A percentile compares a stretch with the other conserved stretches of the same genome.
phyloP scores from a whole-genome alignment of 352 stramenopile genomes.

The Phytophthora fragariaefolia region DNA sequence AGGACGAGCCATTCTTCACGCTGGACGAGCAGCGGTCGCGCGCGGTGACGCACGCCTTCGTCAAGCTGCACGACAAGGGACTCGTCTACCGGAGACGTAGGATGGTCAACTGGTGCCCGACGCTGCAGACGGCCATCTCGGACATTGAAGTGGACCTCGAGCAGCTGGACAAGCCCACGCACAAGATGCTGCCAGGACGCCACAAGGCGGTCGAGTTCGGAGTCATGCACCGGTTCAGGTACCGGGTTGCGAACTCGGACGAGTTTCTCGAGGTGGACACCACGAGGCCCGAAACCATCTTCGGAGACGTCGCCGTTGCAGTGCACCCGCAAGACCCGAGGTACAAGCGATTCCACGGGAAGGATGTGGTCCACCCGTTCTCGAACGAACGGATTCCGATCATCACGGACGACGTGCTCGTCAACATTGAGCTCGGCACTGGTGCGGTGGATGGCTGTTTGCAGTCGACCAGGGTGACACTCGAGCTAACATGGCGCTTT shows the following conservation, averaged over 20 bases:
- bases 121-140: constrained; percentile 95
- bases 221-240: constrained; percentile 85
- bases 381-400: constrained; percentile 92
- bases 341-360: constrained; percentile 97
- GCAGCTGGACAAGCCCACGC: constrained; percentile 93
- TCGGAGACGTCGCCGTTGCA: constrained; percentile 98
- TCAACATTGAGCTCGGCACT: constrained; percentile 99
- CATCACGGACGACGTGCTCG: constrained; percentile 94
- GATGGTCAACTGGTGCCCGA: constrained; percentile 98
- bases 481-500: background rate
- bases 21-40: constrained; percentile 95
- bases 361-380: constrained; percentile 96
- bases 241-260: constrained; percentile 67
- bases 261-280: constrained; percentile 95
- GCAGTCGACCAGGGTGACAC: too few relatives aligned
- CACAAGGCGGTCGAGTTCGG: constrained; percentile 79
- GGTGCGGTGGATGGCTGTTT: constrained; percentile 75
- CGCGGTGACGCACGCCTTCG: constrained; percentile 73
- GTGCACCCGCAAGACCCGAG: constrained; percentile 96
- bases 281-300: constrained; percentile 98
- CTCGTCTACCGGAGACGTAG: constrained; percentile 96
- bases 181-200: constrained; percentile 78
- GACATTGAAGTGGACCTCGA: constrained; percentile 99
- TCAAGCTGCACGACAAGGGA: constrained; percentile 96
- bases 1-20: constrained; percentile 97